Evolutionary conservation across 495 filamentous ascomycete species (phyloP).

Genomic region (Aspergillus ellipticus): DNA sequence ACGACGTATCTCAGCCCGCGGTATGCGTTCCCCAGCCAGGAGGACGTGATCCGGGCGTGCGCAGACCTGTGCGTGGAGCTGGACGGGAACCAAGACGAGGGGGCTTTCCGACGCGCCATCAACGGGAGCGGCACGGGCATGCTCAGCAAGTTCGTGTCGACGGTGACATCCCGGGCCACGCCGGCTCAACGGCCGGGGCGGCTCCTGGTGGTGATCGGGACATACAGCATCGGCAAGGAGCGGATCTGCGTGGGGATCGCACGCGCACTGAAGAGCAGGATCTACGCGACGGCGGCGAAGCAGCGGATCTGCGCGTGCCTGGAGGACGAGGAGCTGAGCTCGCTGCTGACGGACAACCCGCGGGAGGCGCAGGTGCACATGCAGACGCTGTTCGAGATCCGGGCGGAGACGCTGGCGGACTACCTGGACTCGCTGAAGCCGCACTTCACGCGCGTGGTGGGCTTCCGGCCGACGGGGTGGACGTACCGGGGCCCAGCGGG

Average conservation of each 20-base stretch:
- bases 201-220: conserved; percentile 89
- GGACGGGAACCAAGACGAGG: conserved; percentile 51
- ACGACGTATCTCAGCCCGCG: conserved; percentile 96
- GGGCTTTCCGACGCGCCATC: neutral
- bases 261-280: conserved; percentile 79
- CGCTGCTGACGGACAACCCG: conserved; percentile 74
- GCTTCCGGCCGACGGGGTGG: conserved; percentile 90
- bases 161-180: conserved; percentile 12
- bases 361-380: conserved; percentile 92
- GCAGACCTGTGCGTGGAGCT: conserved; percentile 80
- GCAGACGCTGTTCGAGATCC: conserved; percentile 90
- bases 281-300: conserved; percentile 81
- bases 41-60: conserved; percentile 81
- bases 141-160: conserved; percentile 61
- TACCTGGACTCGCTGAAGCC: conserved; percentile 76
- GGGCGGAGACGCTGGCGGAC: conserved; percentile 78
- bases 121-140: conserved; percentile 37
- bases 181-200: conserved; percentile 43
- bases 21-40: conserved; percentile 89
- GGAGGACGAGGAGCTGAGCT: conserved; percentile 76
- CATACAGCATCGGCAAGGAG: conserved; percentile 98
- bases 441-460: conserved; percentile 81
- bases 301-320: conserved; percentile 78
- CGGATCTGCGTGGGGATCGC: conserved; percentile 92
- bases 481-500: conserved; percentile 72